Conservation (phyloP, 2,329 filamentous ascomycete genomes). For the Thelonectria discophora region DNA sequence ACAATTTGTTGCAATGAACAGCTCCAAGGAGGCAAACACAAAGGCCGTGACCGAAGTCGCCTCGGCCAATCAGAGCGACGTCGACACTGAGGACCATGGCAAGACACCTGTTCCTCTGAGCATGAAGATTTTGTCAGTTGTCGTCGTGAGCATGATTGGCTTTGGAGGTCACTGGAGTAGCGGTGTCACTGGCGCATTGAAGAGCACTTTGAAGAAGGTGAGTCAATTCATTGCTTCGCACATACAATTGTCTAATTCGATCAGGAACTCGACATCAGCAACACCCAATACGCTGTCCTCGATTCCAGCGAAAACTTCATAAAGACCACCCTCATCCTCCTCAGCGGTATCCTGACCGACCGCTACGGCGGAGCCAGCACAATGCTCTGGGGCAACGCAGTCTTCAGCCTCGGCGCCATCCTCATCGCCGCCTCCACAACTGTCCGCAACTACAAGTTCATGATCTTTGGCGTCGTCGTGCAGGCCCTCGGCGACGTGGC, state of each 20-base stretch:
- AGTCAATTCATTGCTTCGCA: background rate
- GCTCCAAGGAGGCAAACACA: constrained; percentile 13
- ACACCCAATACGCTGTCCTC: constrained; percentile 66
- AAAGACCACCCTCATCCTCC: constrained; percentile 63
- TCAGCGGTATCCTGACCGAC: constrained; percentile 65
- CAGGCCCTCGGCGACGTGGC: constrained; percentile 69
- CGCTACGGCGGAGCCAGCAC: constrained; percentile 66
- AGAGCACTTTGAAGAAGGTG: constrained; percentile 66
- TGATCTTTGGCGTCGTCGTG: constrained; percentile 66
- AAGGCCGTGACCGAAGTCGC: constrained; percentile 21
- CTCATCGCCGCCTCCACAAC: constrained; percentile 66
- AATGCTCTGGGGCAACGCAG: constrained; percentile 68
- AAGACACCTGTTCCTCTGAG: constrained; percentile 40
- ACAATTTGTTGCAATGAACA: constrained; percentile 15
- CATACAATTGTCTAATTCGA: background rate
- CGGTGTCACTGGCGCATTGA: constrained; percentile 69
- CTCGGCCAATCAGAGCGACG: constrained; percentile 26
- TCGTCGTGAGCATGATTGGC: constrained; percentile 63
- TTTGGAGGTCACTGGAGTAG: constrained; percentile 69
- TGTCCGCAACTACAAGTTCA: constrained; percentile 65
- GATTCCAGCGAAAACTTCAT: constrained; percentile 71
- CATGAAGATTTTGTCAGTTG: constrained; percentile 51
- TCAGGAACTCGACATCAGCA: constrained; percentile 64
- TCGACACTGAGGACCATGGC: constrained; percentile 27
- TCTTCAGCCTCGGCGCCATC: constrained; percentile 66